phyloP scores from a whole-genome alignment of 257 asterid genomes.

The Verbena officinalis region DNA sequence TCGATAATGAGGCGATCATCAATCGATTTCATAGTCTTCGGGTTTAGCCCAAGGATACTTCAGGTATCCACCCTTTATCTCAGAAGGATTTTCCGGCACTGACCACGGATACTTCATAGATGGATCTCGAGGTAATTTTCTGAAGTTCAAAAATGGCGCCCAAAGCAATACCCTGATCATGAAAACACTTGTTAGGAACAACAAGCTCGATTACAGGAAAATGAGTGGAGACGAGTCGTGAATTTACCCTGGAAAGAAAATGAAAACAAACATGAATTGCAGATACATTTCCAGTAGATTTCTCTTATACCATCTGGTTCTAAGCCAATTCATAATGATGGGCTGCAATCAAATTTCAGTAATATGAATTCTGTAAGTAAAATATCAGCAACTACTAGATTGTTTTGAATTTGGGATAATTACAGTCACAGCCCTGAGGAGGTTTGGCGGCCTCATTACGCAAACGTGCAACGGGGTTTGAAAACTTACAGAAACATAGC shows the following conservation, averaged over 20 bases:
- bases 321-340: constrained; percentile 80
- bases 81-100: constrained; percentile 60
- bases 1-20: not conserved
- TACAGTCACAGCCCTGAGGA: no score
- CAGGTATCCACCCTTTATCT: constrained; percentile 50
- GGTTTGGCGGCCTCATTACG: no score
- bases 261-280: constrained; percentile 85
- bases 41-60: constrained; percentile 80
- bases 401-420: no score
- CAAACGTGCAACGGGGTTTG: no score
- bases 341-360: constrained; percentile 50
- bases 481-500: no score
- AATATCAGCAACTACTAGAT: no score
- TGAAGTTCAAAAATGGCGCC: constrained; percentile 92
- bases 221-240: not conserved
- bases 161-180: constrained; percentile 60
- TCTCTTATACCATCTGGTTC: constrained; percentile 87
- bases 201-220: no score
- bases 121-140: constrained; percentile 84
- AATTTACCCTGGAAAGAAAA: constrained; percentile 84
- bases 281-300: constrained; percentile 73
- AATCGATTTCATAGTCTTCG: constrained; percentile 64
- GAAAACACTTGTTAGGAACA: not conserved
- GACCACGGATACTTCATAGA: constrained; percentile 85
- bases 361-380: not conserved